A percentile compares a stretch with the other conserved stretches of the same genome.
These are phyloP conservation scores for Jamesozyma lodderae DNA, from an alignment of 805 yeast genomes.

Conservation along the genomic window DNA sequence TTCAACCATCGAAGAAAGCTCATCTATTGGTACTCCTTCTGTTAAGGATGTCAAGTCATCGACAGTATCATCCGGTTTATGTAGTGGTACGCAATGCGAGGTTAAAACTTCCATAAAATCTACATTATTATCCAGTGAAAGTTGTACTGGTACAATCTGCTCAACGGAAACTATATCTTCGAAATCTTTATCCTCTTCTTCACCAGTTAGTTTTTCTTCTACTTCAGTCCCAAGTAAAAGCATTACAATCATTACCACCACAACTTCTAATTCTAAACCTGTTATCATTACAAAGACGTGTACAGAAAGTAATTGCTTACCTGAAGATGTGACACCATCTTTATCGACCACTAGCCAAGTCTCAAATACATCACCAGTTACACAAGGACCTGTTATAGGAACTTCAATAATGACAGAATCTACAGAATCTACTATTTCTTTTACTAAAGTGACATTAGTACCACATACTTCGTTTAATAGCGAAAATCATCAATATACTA, in stretches of 20 bases:
- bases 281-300: constrained; percentile 2
- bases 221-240: background rate
- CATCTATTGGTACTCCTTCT: background rate
- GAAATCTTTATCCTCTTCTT: background rate
- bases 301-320: constrained; percentile 4
- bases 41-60: background rate
- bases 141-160: too few relatives aligned
- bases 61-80: background rate
- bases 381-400: background rate
- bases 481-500: constrained; percentile 5
- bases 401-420: background rate
- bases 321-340: background rate
- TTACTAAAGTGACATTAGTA: constrained; percentile 6
- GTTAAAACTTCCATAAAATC: background rate
- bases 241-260: constrained; percentile 2
- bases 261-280: background rate
- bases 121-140: too few relatives aligned
- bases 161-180: too few relatives aligned
- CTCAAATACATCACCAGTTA: background rate
- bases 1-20: background rate
- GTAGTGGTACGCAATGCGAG: background rate
- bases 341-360: background rate
- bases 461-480: constrained; percentile 1
- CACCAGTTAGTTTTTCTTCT: background rate
- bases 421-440: constrained; percentile 6